phyloP scores from a whole-genome alignment of 495 filamentous ascomycete species.

The Aspergillus conjunctus region DNA sequence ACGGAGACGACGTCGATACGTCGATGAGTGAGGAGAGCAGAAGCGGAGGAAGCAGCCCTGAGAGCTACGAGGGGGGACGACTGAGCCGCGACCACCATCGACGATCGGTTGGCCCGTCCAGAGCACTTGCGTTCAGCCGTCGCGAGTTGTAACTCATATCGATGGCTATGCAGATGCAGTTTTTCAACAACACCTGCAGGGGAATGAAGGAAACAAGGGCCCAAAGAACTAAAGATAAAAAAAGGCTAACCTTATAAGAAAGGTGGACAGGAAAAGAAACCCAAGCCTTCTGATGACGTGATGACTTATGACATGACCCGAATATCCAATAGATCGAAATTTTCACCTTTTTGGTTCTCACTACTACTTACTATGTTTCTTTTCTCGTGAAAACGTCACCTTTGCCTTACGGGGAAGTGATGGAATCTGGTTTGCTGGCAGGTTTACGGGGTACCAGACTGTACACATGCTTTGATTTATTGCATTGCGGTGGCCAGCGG shows the following conservation, averaged over 20 bases:
- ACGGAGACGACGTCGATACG: slow-evolving; percentile 48
- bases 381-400: background rate
- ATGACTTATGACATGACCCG: slow-evolving; percentile 30
- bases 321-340: slow-evolving; percentile 33
- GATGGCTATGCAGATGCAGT: background rate
- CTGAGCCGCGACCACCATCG: slow-evolving; percentile 18
- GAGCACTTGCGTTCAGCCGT: slow-evolving; percentile 22
- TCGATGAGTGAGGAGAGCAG: slow-evolving; percentile 53
- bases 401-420: background rate
- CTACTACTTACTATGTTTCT: background rate
- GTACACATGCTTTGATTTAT: slow-evolving; percentile 13
- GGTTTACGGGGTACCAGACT: slow-evolving; percentile 13
- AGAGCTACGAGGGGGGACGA: slow-evolving; percentile 37
- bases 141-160: slow-evolving; percentile 13
- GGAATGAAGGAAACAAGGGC: background rate
- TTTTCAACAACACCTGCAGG: background rate
- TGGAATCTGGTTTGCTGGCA: slow-evolving; percentile 16
- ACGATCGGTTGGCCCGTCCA: slow-evolving; percentile 18
- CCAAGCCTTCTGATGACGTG: slow-evolving; percentile 19
- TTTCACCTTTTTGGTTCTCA: slow-evolving; percentile 3
- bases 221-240: background rate
- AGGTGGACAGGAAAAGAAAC: background rate
- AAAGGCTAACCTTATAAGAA: background rate
- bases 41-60: slow-evolving; percentile 59
- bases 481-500: slow-evolving; percentile 17